Evolutionary conservation across 176 grass and related monocot genomes (phyloP).

Genomic region (Luzula sylvatica): DNA sequence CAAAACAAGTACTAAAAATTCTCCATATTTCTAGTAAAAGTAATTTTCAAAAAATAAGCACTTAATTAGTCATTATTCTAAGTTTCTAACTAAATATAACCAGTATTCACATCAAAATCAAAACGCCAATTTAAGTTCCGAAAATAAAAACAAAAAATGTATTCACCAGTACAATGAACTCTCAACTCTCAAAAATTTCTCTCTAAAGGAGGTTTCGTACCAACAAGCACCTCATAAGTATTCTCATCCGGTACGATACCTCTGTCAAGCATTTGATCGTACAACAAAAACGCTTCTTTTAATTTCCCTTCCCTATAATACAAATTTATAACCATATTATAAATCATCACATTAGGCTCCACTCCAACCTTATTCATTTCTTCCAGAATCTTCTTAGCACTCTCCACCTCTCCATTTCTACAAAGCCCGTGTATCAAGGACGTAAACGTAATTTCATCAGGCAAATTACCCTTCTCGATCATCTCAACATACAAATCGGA

Average conservation of each 20-base stretch:
- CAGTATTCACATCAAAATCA: background rate
- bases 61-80: too few species aligned
- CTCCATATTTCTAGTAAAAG: too few species aligned
- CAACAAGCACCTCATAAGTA: constrained; percentile 52
- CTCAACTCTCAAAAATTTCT: constrained; percentile 9
- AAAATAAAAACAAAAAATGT: constrained; percentile 3
- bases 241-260: constrained; percentile 51
- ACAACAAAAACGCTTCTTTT: constrained; percentile 61
- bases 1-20: too few species aligned
- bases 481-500: constrained; percentile 57
- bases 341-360: constrained; percentile 43
- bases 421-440: constrained; percentile 55
- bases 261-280: constrained; percentile 77
- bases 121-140: constrained; percentile 13
- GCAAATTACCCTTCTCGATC: constrained; percentile 50
- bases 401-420: constrained; percentile 53
- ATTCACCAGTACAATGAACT: constrained; percentile 14
- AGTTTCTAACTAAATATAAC: too few species aligned
- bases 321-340: constrained; percentile 81
- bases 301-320: constrained; percentile 45
- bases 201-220: constrained; percentile 13
- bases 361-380: constrained; percentile 64
- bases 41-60: too few species aligned
- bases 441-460: constrained; percentile 66
- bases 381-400: constrained; percentile 50